Base-by-base conservation (phyloP, 2,329 filamentous ascomycete genomes). In the Fusarium bactridioides region DNA sequence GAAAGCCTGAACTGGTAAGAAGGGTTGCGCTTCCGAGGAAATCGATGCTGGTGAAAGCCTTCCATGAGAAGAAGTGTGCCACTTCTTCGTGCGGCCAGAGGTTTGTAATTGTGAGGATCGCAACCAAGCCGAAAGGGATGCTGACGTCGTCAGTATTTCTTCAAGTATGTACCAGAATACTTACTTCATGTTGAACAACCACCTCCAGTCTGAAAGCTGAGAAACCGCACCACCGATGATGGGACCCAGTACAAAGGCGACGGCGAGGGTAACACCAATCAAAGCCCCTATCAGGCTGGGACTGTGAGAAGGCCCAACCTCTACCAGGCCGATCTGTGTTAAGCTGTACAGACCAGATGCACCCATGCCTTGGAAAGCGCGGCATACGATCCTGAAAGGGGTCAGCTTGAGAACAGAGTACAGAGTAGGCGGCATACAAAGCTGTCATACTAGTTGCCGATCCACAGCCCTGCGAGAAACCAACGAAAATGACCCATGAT, bases 141-240 rank as follows among this genome's bases (percentile, higher is more conserved):
- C 86, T 88, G 61, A 15, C n/a, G 12, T 12, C 33, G 67, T 76
- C 61, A 78, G 45, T 44, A n/a, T 12, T 35, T 33, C 27, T 25
- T 25, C 23, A 8, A 21, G 27, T 55, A 23, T 35, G 27, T 29
- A 44, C 23, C 11, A 27, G 19, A 16, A 13, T 25, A 72, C 84
- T 50, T 79, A 90, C 88, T 91, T 91, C 77, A 90, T 86, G 78
- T 87, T 87, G 77, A 91, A 91, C 43, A 91, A 83, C 82, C 88
- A 89, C 56, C 86, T 83, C 89, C 89, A 91, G 47, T 82, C 83
- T 23, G 84, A 83, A 4, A 83, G 79, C n/a, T 86, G 82, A 2
- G 87, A 85, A 27, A 91, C 86, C 7, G 84, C 80, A 4, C 89
- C 89, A 9, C 89, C 89, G 7, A 91, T 79, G 5, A 91, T 78